Evolutionary conservation across 176 grass and related monocot species (phyloP).

Genomic region (Cenchrus purpureus): DNA sequence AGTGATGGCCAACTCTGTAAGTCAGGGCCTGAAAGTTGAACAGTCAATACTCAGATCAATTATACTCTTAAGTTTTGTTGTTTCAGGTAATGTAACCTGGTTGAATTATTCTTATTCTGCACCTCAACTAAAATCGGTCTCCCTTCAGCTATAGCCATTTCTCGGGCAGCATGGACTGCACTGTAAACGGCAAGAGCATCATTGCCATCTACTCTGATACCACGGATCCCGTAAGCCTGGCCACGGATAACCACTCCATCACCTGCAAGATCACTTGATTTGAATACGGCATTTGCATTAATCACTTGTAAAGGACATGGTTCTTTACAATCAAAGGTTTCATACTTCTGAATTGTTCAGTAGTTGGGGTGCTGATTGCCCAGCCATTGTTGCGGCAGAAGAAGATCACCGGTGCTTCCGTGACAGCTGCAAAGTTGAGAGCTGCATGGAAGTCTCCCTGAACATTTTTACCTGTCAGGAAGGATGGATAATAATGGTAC

Average conservation of each 20-base stretch:
- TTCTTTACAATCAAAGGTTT: slow-evolving; percentile 4
- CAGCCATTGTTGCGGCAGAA: slow-evolving; percentile 99
- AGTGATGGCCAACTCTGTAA: slow-evolving; percentile 95
- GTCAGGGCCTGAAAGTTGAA: slow-evolving; percentile 75
- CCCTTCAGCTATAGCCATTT: slow-evolving; percentile 84
- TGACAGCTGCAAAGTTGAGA: slow-evolving; percentile 88
- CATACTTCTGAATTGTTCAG: slow-evolving; percentile 94
- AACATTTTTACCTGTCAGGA: slow-evolving; percentile 43
- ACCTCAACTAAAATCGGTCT: slow-evolving; percentile 96
- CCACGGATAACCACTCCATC: slow-evolving; percentile 82
- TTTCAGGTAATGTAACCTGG: not conserved
- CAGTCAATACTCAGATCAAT: slow-evolving; percentile 7
- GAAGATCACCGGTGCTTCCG: slow-evolving; percentile 87
- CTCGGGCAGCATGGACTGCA: slow-evolving; percentile 76
- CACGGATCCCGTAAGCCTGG: slow-evolving; percentile 89
- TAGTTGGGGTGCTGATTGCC: slow-evolving; percentile 94
- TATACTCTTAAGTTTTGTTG: not conserved
- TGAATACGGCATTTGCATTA: slow-evolving; percentile 5
- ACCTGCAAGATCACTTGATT: slow-evolving; percentile 58
- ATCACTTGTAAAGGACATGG: slow-evolving; percentile 7
- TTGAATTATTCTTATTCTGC: not conserved
- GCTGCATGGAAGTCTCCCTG: slow-evolving; percentile 98
- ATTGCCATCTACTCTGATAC: slow-evolving; percentile 89
- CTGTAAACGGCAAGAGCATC: slow-evolving; percentile 95
- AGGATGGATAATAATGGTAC: slow-evolving; percentile 1